Conservation (phyloP, 2,329 filamentous ascomycete species). For the Fusarium redolens region DNA sequence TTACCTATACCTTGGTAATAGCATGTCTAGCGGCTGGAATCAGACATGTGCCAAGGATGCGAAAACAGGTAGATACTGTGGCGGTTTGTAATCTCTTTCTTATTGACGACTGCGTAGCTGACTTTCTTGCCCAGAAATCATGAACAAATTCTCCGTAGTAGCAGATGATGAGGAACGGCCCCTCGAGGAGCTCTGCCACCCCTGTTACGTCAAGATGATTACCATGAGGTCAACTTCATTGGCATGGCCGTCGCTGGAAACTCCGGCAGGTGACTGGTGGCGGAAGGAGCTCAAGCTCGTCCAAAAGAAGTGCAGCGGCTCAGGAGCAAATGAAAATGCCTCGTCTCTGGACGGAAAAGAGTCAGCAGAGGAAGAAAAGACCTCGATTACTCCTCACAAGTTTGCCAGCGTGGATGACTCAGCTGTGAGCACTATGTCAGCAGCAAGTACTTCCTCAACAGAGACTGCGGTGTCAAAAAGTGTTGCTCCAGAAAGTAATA, state of each 20-base stretch:
- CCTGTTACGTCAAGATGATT: slow-evolving; percentile 1
- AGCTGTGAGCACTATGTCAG: not conserved
- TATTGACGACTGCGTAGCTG: not conserved
- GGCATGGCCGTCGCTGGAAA: not conserved
- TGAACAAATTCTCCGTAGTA: not conserved
- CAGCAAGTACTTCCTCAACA: not conserved
- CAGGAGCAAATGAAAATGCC: not conserved
- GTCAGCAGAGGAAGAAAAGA: not conserved
- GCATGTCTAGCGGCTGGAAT: not conserved
- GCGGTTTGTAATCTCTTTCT: not conserved
- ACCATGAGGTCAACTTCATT: not conserved
- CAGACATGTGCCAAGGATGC: not conserved
- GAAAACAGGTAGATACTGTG: not conserved
- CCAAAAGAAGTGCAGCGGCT: not conserved
- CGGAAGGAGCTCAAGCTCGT: not conserved
- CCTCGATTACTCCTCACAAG: not conserved
- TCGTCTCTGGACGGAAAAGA: not conserved
- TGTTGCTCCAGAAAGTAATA: not conserved
- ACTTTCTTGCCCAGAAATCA: not conserved
- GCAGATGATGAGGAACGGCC: not conserved
- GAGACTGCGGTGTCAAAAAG: not conserved
- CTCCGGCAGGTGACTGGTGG: not conserved
- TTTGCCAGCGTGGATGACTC: not conserved
- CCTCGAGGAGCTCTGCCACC: not conserved
- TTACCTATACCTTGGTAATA: not conserved